phyloP scores from a whole-genome alignment of 2,329 filamentous ascomycete genomes.

The Ophiostoma quercus region DNA sequence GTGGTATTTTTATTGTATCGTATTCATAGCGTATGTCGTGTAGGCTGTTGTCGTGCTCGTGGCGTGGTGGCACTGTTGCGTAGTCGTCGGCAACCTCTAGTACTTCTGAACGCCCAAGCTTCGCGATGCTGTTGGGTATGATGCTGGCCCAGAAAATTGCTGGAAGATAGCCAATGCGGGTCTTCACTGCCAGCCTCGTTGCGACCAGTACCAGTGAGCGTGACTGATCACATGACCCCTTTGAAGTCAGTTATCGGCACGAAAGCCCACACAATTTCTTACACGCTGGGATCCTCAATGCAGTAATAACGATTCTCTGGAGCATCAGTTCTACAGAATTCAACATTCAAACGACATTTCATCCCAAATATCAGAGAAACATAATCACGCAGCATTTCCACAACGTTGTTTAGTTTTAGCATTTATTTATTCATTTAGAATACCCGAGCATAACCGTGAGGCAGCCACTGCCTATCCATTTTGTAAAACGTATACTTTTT shows the following conservation, averaged over 20 bases:
- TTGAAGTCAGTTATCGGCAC: no score
- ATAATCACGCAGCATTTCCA: background rate
- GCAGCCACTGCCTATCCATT: slow-evolving; percentile 16
- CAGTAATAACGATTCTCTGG: background rate
- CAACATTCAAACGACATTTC: background rate
- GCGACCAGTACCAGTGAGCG: background rate
- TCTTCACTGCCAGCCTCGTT: background rate
- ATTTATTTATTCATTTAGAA: slow-evolving; percentile 6
- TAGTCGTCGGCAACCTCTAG: background rate
- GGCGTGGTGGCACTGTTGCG: background rate
- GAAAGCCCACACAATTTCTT: background rate
- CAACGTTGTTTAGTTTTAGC: background rate
- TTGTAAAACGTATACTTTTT: slow-evolving; percentile 11
- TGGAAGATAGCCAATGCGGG: background rate
- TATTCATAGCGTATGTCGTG: background rate
- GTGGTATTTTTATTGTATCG: background rate
- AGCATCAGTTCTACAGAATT: background rate
- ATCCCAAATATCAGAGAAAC: background rate
- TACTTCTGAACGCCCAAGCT: background rate
- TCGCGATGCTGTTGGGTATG: background rate
- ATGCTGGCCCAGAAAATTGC: slow-evolving; percentile 12
- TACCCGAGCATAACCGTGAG: slow-evolving; percentile 7
- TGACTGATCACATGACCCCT: background rate
- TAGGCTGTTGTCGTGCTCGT: background rate
- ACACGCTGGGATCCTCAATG: background rate